A percentile compares a stretch with the other conserved stretches of the same genome.
phyloP scores from a whole-genome alignment of 306 rosid genomes.

The Ochetophila trinervis region DNA sequence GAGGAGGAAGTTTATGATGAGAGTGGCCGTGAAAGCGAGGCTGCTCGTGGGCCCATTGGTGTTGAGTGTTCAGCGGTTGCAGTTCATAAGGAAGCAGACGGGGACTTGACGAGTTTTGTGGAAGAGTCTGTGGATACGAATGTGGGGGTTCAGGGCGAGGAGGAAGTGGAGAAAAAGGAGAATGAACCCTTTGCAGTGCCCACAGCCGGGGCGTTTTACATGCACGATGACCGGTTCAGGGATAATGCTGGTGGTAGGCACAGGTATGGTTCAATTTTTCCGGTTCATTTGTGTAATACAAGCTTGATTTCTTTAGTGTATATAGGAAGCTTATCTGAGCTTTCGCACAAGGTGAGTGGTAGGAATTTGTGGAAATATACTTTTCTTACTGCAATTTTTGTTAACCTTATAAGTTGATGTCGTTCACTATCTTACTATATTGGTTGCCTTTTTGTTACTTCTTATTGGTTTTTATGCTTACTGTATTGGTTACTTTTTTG shows the following conservation, averaged over 20 bases:
- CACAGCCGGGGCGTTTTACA: slow-evolving; percentile 95
- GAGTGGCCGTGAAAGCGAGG: slow-evolving; percentile 28
- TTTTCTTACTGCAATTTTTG: no score
- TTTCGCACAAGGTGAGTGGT: no score
- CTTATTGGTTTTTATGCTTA: no score
- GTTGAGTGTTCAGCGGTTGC: slow-evolving; percentile 29
- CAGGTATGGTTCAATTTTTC: slow-evolving; percentile 70
- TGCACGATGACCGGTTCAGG: slow-evolving; percentile 94
- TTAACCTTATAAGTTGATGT: no score
- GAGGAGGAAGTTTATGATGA: slow-evolving; percentile 37
- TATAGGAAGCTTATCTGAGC: no score
- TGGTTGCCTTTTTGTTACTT: no score
- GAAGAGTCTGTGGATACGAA: slow-evolving; percentile 44
- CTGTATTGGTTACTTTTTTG: no score
- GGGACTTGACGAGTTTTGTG: slow-evolving; percentile 33
- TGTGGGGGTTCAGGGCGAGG: slow-evolving; percentile 37
- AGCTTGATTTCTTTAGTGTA: no score
- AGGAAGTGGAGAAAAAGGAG: slow-evolving; percentile 76
- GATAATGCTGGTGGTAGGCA: slow-evolving; percentile 72
- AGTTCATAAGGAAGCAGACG: slow-evolving; percentile 34
- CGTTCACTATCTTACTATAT: no score
- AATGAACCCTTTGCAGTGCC: slow-evolving; percentile 94
- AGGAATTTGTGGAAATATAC: no score
- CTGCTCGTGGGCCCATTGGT: slow-evolving; percentile 27
- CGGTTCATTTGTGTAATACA: no score